A percentile compares a stretch with the other conserved stretches of the same genome.
phyloP scores from a whole-genome alignment of 1,139 yeast species.

The Blastobotrys niveus region DNA sequence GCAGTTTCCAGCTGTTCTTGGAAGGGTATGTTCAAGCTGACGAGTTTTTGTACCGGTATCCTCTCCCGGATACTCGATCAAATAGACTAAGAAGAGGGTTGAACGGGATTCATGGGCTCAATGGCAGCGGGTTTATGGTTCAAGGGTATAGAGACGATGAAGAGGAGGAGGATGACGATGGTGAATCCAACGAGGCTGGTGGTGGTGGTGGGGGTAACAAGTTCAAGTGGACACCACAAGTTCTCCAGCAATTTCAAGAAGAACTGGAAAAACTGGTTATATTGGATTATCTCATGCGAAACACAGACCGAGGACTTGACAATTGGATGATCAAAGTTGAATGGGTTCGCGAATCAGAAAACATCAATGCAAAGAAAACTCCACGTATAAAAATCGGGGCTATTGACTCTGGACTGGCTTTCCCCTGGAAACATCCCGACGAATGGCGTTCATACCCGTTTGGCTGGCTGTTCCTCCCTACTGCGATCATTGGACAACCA shows the following conservation, averaged over 20 bases:
- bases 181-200: slow-evolving; percentile 14
- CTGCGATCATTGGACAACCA: slow-evolving; percentile 61
- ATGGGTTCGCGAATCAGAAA: slow-evolving; percentile 37
- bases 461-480: slow-evolving; percentile 71
- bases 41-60: slow-evolving; percentile 50
- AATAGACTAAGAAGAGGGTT: neutral
- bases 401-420: slow-evolving; percentile 69
- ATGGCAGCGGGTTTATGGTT: slow-evolving; percentile 1
- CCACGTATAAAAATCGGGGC: slow-evolving; percentile 61
- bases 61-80: slow-evolving; percentile 52
- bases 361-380: slow-evolving; percentile 19
- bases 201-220: slow-evolving; percentile 14
- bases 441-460: slow-evolving; percentile 78
- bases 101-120: neutral
- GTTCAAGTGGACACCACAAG: slow-evolving; percentile 53
- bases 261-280: slow-evolving; percentile 67
- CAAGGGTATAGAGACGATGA: slow-evolving; percentile 12
- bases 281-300: slow-evolving; percentile 65
- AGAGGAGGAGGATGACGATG: slow-evolving; percentile 15
- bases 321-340: slow-evolving; percentile 70
- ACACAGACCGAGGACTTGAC: slow-evolving; percentile 69
- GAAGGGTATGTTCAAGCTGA: slow-evolving; percentile 58
- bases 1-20: slow-evolving; percentile 63
- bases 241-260: slow-evolving; percentile 49
- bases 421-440: slow-evolving; percentile 81